Conservation (phyloP, 805 yeast genomes). For the Myxozyma udenii region DNA sequence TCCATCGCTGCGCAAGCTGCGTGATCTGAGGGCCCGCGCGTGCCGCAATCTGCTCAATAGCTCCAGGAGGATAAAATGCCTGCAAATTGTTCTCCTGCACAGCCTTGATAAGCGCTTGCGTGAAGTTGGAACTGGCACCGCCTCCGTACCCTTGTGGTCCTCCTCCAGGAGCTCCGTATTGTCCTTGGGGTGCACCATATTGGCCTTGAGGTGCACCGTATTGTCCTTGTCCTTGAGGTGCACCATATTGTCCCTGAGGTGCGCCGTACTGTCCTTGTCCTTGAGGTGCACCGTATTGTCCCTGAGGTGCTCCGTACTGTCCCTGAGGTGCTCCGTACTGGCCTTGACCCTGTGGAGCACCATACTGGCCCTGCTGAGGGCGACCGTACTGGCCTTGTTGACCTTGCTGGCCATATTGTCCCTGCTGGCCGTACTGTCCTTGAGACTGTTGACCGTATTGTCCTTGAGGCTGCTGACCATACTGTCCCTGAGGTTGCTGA, state of each 20-base stretch:
- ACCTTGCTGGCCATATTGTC: slow-evolving; percentile 10
- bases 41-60: slow-evolving; percentile 33
- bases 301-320: slow-evolving; percentile 13
- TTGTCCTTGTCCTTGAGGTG: slow-evolving; percentile 18
- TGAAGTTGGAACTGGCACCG: slow-evolving; percentile 20
- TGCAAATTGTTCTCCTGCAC: slow-evolving; percentile 35
- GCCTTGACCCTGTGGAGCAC: slow-evolving; percentile 14
- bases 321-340: slow-evolving; percentile 16
- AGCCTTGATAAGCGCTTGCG: slow-evolving; percentile 25
- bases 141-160: slow-evolving; percentile 10
- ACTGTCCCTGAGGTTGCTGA: slow-evolving; percentile 12
- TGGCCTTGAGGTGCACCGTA: slow-evolving; percentile 15
- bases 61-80: slow-evolving; percentile 36
- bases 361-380: slow-evolving; percentile 10
- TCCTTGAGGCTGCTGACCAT: slow-evolving; percentile 16
- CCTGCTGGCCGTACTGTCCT: slow-evolving; percentile 19
- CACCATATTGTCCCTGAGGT: slow-evolving; percentile 14
- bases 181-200: slow-evolving; percentile 22
- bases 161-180: slow-evolving; percentile 16
- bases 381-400: slow-evolving; percentile 18
- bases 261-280: slow-evolving; percentile 23
- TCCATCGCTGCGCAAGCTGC: slow-evolving; percentile 32
- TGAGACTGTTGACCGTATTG: slow-evolving; percentile 16
- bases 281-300: slow-evolving; percentile 17
- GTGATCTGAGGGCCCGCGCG: slow-evolving; percentile 27